Conservation (phyloP, 192 early-diverging fungal species). For the Umbelopsis vinacea region DNA sequence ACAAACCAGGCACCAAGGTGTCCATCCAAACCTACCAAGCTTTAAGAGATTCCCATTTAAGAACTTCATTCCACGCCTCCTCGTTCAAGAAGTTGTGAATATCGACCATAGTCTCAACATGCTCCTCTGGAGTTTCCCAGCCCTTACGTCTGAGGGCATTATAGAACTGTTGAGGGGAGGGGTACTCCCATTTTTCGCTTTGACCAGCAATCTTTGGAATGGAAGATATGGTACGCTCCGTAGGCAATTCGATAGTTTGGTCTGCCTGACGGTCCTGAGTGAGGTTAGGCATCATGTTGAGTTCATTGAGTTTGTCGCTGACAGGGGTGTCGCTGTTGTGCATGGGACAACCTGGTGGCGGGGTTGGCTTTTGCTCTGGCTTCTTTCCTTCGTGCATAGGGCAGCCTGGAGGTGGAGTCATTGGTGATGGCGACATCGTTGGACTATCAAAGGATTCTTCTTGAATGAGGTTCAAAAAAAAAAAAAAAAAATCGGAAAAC, state of each 20-base stretch:
- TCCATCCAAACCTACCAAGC: constrained; percentile 49
- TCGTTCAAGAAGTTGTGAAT: constrained; percentile 99
- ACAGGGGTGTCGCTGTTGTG: constrained; percentile 43
- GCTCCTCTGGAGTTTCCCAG: constrained; percentile 82
- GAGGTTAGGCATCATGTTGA: constrained; percentile 92
- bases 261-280: constrained; percentile 66
- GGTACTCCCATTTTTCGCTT: constrained; percentile 79
- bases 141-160: constrained; percentile 86
- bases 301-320: constrained; percentile 65
- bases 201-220: constrained; percentile 72
- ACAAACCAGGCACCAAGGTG: background rate
- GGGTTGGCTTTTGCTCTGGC: constrained; percentile 12
- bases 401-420: constrained; percentile 49
- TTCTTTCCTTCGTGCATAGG: constrained; percentile 47
- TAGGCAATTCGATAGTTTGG: constrained; percentile 76
- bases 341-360: constrained; percentile 55
- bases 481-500: constrained; percentile 15
- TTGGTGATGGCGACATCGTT: background rate
- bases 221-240: constrained; percentile 77
- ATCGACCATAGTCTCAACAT: constrained; percentile 90
- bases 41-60: constrained; percentile 86
- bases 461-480: background rate
- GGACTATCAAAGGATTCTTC: background rate
- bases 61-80: constrained; percentile 91
- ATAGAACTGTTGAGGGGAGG: constrained; percentile 90